These are phyloP conservation scores for Kazachstania taianensis DNA, from an alignment of 805 yeast species.

Conservation along the genomic window DNA sequence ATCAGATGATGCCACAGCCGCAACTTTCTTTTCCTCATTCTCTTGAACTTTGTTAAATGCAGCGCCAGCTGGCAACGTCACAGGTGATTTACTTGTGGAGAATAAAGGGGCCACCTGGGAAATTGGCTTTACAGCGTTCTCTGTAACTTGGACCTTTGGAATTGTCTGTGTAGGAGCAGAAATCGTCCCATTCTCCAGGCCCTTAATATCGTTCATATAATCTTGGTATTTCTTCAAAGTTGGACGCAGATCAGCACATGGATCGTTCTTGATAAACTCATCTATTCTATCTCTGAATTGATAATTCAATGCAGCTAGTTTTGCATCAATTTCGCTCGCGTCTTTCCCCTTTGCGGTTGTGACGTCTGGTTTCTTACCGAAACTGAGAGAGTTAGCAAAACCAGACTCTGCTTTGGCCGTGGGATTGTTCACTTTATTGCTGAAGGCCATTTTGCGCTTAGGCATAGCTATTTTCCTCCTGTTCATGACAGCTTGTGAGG, in stretches of 20 bases:
- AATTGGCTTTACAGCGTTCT: neutral
- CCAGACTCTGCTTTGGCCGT: constrained; percentile 10
- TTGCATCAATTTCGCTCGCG: constrained; percentile 32
- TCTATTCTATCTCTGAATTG: constrained; percentile 44
- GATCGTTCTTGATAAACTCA: constrained; percentile 33
- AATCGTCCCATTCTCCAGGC: neutral
- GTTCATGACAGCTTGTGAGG: constrained; percentile 54
- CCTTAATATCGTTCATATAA: constrained; percentile 34
- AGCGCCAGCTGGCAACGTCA: neutral
- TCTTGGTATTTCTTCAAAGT: constrained; percentile 49
- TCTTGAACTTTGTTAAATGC: no score
- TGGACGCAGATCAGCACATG: constrained; percentile 46
- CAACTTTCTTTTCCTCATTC: no score
- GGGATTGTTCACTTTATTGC: neutral
- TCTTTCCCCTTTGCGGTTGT: constrained; percentile 3
- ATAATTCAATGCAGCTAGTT: constrained; percentile 56
- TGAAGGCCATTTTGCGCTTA: constrained; percentile 31
- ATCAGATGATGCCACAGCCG: constrained; percentile 1
- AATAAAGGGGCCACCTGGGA: neutral
- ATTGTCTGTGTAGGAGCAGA: constrained; percentile 1
- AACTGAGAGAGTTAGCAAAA: constrained; percentile 14
- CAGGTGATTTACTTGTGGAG: neutral
- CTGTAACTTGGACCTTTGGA: neutral
- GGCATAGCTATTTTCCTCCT: constrained; percentile 61
- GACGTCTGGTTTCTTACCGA: constrained; percentile 4